These are phyloP conservation scores for Kluyveromyces nonfermentans DNA, from an alignment of 805 yeast species.

Conservation along the genomic window DNA sequence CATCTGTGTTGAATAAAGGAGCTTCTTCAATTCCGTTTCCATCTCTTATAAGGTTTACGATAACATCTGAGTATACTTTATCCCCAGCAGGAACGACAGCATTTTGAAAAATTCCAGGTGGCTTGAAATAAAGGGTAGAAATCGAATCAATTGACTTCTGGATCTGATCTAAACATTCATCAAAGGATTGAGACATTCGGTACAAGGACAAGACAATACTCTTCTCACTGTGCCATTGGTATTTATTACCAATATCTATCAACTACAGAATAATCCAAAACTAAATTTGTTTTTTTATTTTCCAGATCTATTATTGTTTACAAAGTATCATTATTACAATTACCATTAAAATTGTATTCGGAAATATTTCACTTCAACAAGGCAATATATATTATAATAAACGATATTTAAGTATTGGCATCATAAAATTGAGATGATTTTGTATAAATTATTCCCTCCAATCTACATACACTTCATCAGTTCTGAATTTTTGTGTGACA, in stretches of 20 bases:
- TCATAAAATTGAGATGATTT: background rate
- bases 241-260: no score
- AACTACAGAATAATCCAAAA: no score
- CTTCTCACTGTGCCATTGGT: no score
- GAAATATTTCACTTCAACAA: no score
- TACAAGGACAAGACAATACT: background rate
- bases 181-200: constrained; percentile 22
- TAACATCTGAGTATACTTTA: constrained; percentile 20
- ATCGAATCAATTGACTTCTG: constrained; percentile 35
- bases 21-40: constrained; percentile 42
- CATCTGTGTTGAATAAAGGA: constrained; percentile 38
- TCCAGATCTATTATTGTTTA: background rate
- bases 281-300: background rate
- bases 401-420: no score
- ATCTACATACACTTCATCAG: constrained; percentile 83
- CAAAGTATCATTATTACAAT: no score
- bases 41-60: constrained; percentile 51
- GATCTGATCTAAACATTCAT: constrained; percentile 27
- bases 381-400: no score
- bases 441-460: constrained; percentile 58
- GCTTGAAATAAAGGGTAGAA: constrained; percentile 37
- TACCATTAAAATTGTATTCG: no score
- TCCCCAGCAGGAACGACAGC: constrained; percentile 37
- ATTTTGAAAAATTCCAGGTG: constrained; percentile 58
- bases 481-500: constrained; percentile 88